Evolutionary conservation across 2,329 filamentous ascomycete species (phyloP).

Genomic region (Colletotrichum gigasporum): DNA sequence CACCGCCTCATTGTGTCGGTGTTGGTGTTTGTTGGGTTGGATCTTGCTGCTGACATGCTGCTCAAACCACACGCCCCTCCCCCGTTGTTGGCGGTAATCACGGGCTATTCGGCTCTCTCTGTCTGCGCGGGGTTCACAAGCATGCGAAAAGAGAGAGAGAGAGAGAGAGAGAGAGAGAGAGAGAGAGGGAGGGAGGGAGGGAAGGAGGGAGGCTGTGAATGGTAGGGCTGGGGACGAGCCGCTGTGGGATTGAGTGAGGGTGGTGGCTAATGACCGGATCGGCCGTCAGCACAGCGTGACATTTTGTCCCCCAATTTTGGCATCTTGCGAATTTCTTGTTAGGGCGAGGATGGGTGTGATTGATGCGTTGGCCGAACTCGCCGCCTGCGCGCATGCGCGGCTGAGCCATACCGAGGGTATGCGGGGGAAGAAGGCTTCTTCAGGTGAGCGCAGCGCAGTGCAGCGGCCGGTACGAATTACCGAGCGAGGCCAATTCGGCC

Average conservation of each 20-base stretch:
- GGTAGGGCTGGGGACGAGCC: constrained; percentile 24
- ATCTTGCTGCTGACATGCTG: too few species aligned
- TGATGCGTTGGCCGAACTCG: constrained; percentile 29
- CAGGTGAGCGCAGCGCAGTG: constrained; percentile 13
- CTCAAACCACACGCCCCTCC: too few species aligned
- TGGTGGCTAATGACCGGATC: too few species aligned
- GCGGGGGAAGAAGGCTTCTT: background rate
- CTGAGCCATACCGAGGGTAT: constrained; percentile 16
- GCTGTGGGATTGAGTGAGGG: background rate
- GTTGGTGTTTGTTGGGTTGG: too few species aligned
- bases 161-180: too few species aligned
- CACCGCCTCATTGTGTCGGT: too few species aligned
- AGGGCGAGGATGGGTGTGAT: constrained; percentile 12
- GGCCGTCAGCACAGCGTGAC: constrained; percentile 26
- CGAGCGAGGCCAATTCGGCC: background rate
- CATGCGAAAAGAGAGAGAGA: too few species aligned
- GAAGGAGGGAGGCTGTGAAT: background rate
- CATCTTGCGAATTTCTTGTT: background rate
- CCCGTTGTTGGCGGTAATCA: background rate
- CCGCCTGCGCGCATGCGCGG: too few species aligned
- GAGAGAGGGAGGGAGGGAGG: too few species aligned
- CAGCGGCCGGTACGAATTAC: background rate
- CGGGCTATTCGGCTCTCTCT: too few species aligned
- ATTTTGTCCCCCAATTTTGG: constrained; percentile 1
- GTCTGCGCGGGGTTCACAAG: too few species aligned